Base-by-base conservation (phyloP, 352 stramenopile genomes). In the Globisporangium sylvaticum region DNA sequence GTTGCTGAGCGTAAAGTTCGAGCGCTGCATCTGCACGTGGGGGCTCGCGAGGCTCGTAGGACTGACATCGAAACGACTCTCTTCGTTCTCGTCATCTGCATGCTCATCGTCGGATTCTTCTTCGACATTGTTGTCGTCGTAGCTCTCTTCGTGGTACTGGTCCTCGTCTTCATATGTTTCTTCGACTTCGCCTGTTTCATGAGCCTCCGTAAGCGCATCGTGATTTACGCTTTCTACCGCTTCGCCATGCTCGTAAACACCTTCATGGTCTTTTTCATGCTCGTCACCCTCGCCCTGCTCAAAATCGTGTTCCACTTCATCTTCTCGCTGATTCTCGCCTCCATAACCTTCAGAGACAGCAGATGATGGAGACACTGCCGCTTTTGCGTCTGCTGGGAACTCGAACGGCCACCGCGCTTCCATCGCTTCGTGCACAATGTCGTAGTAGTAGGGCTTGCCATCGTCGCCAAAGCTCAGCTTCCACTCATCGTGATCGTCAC, bases 341-440 rank as follows among this genome's bases (percentile, higher is more conserved):
- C 66, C 50, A 34, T 58, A 24, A 4, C 60, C 62, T 14, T 68
- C 42, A 22, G 60, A 42, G 25, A 6, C 4, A 18, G 14, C 42
- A 37, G 31, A 37, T 20, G 22, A 1, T 9, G 39, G 4, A 7
- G 1, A 32, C 15, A 14, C 46, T 44, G 10, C 24, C 55, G 7
- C 31, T 63, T 59, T 14, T 4, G 55, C 64, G 66, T 60, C 69
- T 58, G 18, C 4, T 8, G 39, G 15, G 39, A n/a, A 48, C 0
- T 62, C 60, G 12, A 59, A 37, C 3, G 48, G n/a, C 66, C 60
- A 66, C 27, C 57, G 60, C 37, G 61, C 64, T 25, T 46, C 56
- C 70, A 76, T 76, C 8, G 74, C 74, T 59, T 81, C 74, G 42
- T 60, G 62, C 32, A 62, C 58, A 50, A 66, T 69, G 27, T 66